These are phyloP conservation scores for Primulina tabacum DNA, from an alignment of 257 asterid genomes.

Conservation along the genomic window DNA sequence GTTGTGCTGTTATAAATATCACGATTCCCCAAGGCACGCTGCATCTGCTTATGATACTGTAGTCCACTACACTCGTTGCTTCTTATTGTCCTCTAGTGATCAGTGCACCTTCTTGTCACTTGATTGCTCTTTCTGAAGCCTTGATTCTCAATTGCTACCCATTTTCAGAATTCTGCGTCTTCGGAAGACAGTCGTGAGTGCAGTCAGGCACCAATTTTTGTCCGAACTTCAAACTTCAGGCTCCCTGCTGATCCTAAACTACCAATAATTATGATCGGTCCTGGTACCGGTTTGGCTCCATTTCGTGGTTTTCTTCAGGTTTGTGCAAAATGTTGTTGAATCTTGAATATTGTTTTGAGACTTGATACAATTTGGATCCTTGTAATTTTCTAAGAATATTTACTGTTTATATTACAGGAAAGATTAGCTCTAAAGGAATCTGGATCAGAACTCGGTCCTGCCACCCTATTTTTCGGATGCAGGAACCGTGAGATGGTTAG, in stretches of 20 bases:
- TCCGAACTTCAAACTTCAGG: constrained; percentile 81
- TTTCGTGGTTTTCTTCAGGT: constrained; percentile 99
- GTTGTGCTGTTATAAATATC: not conserved
- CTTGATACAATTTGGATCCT: constrained; percentile 2
- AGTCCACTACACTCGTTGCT: not conserved
- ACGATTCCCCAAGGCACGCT: not conserved
- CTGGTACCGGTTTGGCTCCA: constrained; percentile 99
- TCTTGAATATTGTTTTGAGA: not conserved
- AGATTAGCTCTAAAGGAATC: constrained; percentile 80
- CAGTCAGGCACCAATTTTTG: constrained; percentile 80
- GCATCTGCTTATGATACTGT: not conserved
- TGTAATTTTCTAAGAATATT: constrained; percentile 9
- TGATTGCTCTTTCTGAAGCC: constrained; percentile 12
- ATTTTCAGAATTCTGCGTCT: constrained; percentile 74
- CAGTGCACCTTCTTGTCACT: constrained; percentile 1
- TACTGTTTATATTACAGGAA: constrained; percentile 58
- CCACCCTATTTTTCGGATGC: constrained; percentile 82
- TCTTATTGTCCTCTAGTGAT: constrained; percentile 4
- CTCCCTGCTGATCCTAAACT: constrained; percentile 78
- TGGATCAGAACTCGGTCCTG: constrained; percentile 87
- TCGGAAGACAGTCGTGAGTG: constrained; percentile 65
- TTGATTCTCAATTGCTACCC: constrained; percentile 19
- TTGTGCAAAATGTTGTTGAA: constrained; percentile 21
- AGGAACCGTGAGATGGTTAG: constrained; percentile 86
- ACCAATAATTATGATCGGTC: constrained; percentile 89